Percentiles rank a stretch among this genome's conserved stretches.
Evolutionary conservation across 2,329 filamentous ascomycete species (phyloP).

Genomic region (Ophiostoma himal-ulmi): DNA sequence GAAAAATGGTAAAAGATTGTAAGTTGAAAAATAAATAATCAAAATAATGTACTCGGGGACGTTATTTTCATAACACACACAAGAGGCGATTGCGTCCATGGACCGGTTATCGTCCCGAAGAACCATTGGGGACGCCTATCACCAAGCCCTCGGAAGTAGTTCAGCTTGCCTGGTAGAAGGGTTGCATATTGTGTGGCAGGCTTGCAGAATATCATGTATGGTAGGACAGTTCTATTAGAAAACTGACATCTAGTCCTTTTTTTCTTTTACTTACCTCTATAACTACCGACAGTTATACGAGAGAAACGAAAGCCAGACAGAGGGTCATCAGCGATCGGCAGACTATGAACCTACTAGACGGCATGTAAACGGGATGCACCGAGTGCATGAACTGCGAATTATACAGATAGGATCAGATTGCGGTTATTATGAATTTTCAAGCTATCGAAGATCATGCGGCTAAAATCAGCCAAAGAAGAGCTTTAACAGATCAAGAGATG

Average conservation of each 20-base stretch:
- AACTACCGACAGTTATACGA: not conserved
- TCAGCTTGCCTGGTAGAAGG: slow-evolving; percentile 5
- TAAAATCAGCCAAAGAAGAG: not conserved
- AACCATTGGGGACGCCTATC: slow-evolving; percentile 8
- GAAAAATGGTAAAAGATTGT: not conserved
- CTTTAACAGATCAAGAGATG: not conserved
- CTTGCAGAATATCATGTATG: not conserved
- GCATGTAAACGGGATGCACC: not conserved
- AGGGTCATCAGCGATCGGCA: not conserved
- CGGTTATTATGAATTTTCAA: not conserved
- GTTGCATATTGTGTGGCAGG: slow-evolving; percentile 1
- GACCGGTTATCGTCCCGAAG: slow-evolving; percentile 7
- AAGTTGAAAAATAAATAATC: not conserved
- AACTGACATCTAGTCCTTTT: not conserved
- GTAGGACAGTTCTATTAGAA: not conserved
- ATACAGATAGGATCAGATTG: not conserved
- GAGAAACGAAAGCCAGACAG: not conserved
- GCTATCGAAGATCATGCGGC: not conserved
- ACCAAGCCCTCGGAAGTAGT: not conserved
- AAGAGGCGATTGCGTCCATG: not conserved
- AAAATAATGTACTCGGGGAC: not conserved
- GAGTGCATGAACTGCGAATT: not conserved
- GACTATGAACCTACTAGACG: not conserved
- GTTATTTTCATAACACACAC: not conserved
- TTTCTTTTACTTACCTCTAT: not conserved